Evolutionary conservation across 2,329 filamentous ascomycete genomes (phyloP).

Genomic region (Fusarium subglutinans): DNA sequence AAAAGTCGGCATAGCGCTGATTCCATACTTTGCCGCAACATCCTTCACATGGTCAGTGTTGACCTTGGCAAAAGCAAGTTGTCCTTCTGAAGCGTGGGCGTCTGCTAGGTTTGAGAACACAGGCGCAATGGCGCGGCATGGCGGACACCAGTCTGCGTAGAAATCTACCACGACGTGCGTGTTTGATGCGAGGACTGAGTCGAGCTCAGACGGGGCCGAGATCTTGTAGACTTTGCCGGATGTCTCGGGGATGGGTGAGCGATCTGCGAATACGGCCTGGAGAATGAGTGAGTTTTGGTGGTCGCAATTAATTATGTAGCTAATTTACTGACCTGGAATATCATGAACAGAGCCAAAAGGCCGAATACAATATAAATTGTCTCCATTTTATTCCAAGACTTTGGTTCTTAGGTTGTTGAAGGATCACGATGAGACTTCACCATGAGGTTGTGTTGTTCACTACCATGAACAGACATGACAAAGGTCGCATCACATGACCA

Average conservation of each 20-base stretch:
- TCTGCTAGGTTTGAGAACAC: conserved; percentile 56
- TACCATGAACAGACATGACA: background rate
- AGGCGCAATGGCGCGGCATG: conserved; percentile 88
- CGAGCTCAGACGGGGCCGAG: conserved; percentile 39
- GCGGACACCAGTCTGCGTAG: conserved; percentile 90
- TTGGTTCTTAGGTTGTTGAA: background rate
- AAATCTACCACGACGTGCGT: conserved; percentile 80
- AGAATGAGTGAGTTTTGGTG: conserved; percentile 2
- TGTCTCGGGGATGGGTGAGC: conserved; percentile 51
- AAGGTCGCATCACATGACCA: conserved; percentile 16
- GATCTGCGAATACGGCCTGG: conserved; percentile 31
- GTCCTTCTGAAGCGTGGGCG: conserved; percentile 49
- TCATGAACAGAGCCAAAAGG: conserved; percentile 25
- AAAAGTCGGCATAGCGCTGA: conserved; percentile 94
- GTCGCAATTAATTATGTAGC: background rate
- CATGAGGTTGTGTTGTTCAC: background rate
- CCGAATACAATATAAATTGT: conserved; percentile 34
- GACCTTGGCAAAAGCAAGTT: conserved; percentile 82
- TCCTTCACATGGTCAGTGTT: conserved; percentile 84
- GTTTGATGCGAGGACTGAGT: conserved; percentile 47
- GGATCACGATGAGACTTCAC: background rate
- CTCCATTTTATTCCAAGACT: conserved; percentile 17
- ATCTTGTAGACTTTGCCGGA: conserved; percentile 52
- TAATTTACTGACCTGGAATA: conserved; percentile 16
- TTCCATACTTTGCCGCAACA: conserved; percentile 76